These are phyloP conservation scores for Lasiodiplodia gonubiensis DNA, from an alignment of 2,329 filamentous ascomycete species.

Conservation along the genomic window DNA sequence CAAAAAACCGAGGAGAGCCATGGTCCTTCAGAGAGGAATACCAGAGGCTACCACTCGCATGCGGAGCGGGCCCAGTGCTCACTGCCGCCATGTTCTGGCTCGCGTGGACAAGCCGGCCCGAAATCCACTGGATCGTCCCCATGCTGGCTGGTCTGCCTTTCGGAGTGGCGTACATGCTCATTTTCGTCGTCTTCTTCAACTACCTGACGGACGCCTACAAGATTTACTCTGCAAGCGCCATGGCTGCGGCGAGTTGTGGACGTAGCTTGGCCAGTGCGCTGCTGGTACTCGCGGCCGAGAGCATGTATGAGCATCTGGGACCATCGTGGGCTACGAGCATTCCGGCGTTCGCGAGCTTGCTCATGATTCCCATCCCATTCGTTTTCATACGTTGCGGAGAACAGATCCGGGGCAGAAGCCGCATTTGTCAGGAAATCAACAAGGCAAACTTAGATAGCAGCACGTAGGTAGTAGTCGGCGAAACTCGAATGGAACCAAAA, in stretches of 20 bases:
- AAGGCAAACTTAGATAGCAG: not conserved
- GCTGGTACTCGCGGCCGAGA: constrained; percentile 40
- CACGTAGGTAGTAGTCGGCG: too few species aligned
- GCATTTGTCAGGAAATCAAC: constrained; percentile 33
- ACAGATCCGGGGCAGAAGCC: constrained; percentile 46
- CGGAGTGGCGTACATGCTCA: constrained; percentile 59
- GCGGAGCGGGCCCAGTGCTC: constrained; percentile 29
- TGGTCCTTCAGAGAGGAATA: not conserved
- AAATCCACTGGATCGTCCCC: constrained; percentile 49
- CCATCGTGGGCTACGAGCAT: constrained; percentile 40
- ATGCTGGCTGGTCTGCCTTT: constrained; percentile 59
- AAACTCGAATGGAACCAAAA: too few species aligned
- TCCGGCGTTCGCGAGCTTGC: constrained; percentile 37
- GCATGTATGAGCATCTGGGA: constrained; percentile 39
- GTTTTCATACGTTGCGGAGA: constrained; percentile 44
- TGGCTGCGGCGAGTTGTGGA: constrained; percentile 48
- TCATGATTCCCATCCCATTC: constrained; percentile 41
- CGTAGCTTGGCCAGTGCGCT: constrained; percentile 44
- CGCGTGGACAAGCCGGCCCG: constrained; percentile 8
- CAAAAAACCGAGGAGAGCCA: not conserved
- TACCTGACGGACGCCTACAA: constrained; percentile 58
- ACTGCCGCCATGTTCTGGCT: constrained; percentile 33
- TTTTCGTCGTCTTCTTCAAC: constrained; percentile 56
- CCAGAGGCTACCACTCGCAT: not conserved
- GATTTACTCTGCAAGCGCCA: constrained; percentile 49